Conservation (phyloP, 352 stramenopile genomes). For the Globisporangium spiculum region DNA sequence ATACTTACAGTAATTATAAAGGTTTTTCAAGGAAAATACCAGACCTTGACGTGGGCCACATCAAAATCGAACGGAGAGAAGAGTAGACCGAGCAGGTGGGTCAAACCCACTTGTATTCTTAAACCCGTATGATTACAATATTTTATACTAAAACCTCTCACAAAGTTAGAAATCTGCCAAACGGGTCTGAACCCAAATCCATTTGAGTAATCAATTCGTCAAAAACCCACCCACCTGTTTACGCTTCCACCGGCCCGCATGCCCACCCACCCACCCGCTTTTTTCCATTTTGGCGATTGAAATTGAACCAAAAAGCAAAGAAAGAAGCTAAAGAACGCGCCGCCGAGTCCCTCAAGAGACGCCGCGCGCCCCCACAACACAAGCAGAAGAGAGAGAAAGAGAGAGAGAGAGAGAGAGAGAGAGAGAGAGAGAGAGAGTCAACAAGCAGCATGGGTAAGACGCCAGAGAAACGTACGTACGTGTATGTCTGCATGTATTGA, state of each 20-base stretch:
- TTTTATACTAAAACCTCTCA: too few relatives aligned
- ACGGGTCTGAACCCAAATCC: neutral
- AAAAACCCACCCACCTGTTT: neutral
- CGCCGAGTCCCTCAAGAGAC: slow-evolving; percentile 14
- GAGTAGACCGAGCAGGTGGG: too few relatives aligned
- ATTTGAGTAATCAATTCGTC: neutral
- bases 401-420: neutral
- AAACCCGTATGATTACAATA: too few relatives aligned
- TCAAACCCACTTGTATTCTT: too few relatives aligned
- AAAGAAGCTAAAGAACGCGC: neutral
- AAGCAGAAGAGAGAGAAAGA: neutral
- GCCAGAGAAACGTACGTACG: slow-evolving; percentile 32
- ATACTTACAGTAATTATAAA: too few relatives aligned
- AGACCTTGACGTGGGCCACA: too few relatives aligned
- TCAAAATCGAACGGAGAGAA: too few relatives aligned
- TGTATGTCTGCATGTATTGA: neutral
- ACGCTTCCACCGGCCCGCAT: neutral
- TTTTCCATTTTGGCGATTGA: neutral
- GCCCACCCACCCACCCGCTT: neutral
- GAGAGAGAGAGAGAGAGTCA: neutral
- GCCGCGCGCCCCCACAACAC: slow-evolving; percentile 4
- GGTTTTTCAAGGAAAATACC: too few relatives aligned
- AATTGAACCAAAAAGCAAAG: neutral
- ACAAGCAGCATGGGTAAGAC: slow-evolving; percentile 43
- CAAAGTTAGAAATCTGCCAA: neutral